Evolutionary conservation across 352 stramenopile species (phyloP).

Genomic region (Phytophthora niederhauseri): DNA sequence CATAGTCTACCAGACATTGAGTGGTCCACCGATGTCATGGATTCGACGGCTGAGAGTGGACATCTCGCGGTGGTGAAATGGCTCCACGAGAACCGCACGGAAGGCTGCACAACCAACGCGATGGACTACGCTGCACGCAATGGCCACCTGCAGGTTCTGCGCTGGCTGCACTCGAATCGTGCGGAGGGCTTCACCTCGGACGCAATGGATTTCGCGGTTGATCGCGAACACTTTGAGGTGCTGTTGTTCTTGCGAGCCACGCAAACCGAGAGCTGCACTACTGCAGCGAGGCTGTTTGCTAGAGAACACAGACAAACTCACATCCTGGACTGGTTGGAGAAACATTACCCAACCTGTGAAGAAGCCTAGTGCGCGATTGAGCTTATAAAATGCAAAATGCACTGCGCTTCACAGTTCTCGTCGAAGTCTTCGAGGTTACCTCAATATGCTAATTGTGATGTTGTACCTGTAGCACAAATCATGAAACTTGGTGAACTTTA

Average conservation of each 20-base stretch:
- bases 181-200: constrained; percentile 1
- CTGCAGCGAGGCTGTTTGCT: constrained; percentile 1
- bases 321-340: background rate
- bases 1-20: constrained; percentile 2
- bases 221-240: constrained; percentile 4
- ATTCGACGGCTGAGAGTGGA: background rate
- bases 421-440: too few relatives aligned
- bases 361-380: background rate
- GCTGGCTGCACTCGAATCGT: constrained; percentile 5
- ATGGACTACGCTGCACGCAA: constrained; percentile 3
- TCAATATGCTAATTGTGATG: background rate
- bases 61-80: constrained; percentile 9
- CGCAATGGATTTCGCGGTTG: constrained; percentile 4
- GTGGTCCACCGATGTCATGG: constrained; percentile 20
- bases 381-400: background rate
- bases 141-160: background rate
- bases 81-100: constrained; percentile 1
- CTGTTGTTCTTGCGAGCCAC: constrained; percentile 1
- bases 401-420: too few relatives aligned
- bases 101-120: constrained; percentile 8
- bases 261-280: background rate
- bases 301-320: background rate
- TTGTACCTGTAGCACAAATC: too few relatives aligned
- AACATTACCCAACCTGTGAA: background rate
- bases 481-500: too few relatives aligned